Base-by-base conservation (phyloP, 2,329 filamentous ascomycete species). In the Colletotrichum eremochloae region DNA sequence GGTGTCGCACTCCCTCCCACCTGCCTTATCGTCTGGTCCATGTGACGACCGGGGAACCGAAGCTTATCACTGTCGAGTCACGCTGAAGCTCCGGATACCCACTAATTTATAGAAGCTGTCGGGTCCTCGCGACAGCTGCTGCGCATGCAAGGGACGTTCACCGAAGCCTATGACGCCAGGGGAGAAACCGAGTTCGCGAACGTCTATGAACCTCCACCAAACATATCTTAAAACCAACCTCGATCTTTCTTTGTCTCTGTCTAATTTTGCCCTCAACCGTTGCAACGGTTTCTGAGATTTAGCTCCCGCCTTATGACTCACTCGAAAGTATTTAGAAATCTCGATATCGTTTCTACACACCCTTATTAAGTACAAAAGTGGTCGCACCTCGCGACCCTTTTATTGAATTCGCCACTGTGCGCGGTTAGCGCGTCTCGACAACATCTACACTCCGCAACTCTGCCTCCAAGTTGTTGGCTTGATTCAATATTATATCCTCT, bases 151-250 rank as follows among this genome's bases (percentile, higher is more conserved):
- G 68, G 71, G 67, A 62, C 67, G 11, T 29, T 29, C 40, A 63
- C 58, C 56, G 67, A 53, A 71, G 68, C 68, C 62, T 71, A 73
- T 73, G 71, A 73, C 71, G 71, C 71, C 71, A 73, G 71, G 63
- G 42, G 29, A 46, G 56, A 48, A 29, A 24, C 44, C 18, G 44
- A 15, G 56, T 38, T 61, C 29, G 46, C 48, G 58, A 67, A 68
- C 52, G 33, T 58, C 52, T 48, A 42, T 56, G 38, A 71, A 71
- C 58, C 63, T 71, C 52, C n/a, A 44, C 58, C 62, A 20, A 60
- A 60, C 50, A 67, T 56, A 40, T 11, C 50, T 52, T 53, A 33
- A 50, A 33, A 50, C 55, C 40, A 20, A 20, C 40, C 31, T 46
- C 40, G 61, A 60, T 50, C 42, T n/a, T 42, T 38, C 63, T 68